Percentiles rank a stretch among this genome's conserved stretches.
These are phyloP conservation scores for Ogataea henricii DNA, from an alignment of 805 yeast genomes.

Conservation along the genomic window DNA sequence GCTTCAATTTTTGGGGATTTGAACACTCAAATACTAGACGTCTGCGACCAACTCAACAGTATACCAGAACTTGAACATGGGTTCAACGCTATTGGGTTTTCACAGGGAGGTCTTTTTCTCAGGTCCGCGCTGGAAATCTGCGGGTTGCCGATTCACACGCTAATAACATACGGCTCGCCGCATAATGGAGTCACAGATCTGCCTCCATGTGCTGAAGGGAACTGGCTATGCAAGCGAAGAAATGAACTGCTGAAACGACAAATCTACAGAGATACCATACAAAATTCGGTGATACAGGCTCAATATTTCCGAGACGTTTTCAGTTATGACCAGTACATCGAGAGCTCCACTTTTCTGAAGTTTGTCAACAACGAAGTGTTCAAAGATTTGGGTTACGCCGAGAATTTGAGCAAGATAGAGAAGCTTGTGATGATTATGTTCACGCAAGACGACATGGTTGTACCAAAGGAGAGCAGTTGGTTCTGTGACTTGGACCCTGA, in stretches of 20 bases:
- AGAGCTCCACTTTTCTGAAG: constrained; percentile 60
- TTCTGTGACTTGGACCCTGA: constrained; percentile 54
- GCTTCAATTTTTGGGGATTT: constrained; percentile 62
- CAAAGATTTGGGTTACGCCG: constrained; percentile 38
- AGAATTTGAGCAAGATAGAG: constrained; percentile 46
- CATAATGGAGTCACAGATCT: constrained; percentile 75
- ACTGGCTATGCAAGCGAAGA: constrained; percentile 60
- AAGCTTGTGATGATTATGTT: constrained; percentile 63
- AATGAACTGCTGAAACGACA: constrained; percentile 58
- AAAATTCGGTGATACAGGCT: constrained; percentile 63
- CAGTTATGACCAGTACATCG: constrained; percentile 54
- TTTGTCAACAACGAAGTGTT: constrained; percentile 63
- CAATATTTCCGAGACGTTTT: constrained; percentile 68
- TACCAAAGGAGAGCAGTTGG: constrained; percentile 74
- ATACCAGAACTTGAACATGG: constrained; percentile 53
- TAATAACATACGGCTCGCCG: constrained; percentile 80
- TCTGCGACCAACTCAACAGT: constrained; percentile 52
- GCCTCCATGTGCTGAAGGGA: constrained; percentile 55
- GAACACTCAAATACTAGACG: constrained; percentile 52
- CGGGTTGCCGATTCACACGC: constrained; percentile 45
- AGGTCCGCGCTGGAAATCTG: constrained; percentile 68
- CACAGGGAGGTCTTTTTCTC: constrained; percentile 84
- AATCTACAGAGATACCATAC: constrained; percentile 60
- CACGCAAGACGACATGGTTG: constrained; percentile 62
- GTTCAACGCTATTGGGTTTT: constrained; percentile 74